Evolutionary conservation across 192 early-diverging fungal genomes (phyloP).

Genomic region (Coemansia sp.): DNA sequence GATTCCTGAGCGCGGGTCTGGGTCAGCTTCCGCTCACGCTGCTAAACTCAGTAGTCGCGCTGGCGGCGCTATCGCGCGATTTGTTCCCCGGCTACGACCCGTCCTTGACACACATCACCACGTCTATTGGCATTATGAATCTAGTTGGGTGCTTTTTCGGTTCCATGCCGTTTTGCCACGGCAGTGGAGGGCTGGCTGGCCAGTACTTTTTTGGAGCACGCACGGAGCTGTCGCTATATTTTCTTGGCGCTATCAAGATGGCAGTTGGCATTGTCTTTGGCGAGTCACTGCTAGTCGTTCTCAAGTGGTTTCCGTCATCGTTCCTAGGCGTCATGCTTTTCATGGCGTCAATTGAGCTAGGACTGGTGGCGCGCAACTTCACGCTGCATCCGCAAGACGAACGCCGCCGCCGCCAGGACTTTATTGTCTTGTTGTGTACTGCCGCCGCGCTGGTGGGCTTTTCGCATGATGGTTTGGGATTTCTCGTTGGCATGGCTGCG

Average conservation of each 20-base stretch:
- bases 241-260: constrained; percentile 81
- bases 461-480: constrained; percentile 82
- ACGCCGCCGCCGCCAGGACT: constrained; percentile 54
- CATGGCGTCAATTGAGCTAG: constrained; percentile 78
- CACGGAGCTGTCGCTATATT: constrained; percentile 73
- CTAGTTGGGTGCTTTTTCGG: constrained; percentile 78
- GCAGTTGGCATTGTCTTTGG: constrained; percentile 82
- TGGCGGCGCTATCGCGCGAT: constrained; percentile 75
- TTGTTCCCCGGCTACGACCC: constrained; percentile 71
- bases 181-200: constrained; percentile 90
- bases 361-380: constrained; percentile 59
- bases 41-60: constrained; percentile 85
- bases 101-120: constrained; percentile 54
- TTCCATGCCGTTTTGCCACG: constrained; percentile 80
- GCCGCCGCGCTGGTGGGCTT: constrained; percentile 73
- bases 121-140: constrained; percentile 81
- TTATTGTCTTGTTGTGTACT: constrained; percentile 73
- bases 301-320: constrained; percentile 74
- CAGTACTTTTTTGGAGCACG: constrained; percentile 94
- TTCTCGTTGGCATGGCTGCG: constrained; percentile 67
- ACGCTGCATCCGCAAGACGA: constrained; percentile 41
- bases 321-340: constrained; percentile 89
- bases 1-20: constrained; percentile 79
- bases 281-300: constrained; percentile 70
- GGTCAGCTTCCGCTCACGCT: constrained; percentile 88